Evolutionary conservation across 2,329 filamentous ascomycete species (phyloP).

Genomic region (Stromatinia cepivora): DNA sequence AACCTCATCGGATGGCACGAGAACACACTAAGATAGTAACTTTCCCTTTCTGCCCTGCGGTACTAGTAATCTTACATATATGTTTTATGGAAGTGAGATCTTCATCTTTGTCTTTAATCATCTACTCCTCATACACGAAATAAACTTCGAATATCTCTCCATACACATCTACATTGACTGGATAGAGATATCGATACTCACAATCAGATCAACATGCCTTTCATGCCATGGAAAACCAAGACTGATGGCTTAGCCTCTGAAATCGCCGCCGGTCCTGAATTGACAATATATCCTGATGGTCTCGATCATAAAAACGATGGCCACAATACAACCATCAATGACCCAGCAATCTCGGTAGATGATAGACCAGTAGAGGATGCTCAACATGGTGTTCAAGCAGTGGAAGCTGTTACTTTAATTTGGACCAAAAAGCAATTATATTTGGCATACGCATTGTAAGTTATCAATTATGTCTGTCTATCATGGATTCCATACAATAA

Average conservation of each 20-base stretch:
- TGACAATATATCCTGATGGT: background rate
- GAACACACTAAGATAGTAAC: background rate
- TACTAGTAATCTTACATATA: background rate
- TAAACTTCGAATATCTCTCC: background rate
- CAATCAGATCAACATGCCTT: background rate
- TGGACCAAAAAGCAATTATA: constrained; percentile 36
- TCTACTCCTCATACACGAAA: background rate
- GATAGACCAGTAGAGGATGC: constrained; percentile 28
- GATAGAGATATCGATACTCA: background rate
- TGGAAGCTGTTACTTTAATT: constrained; percentile 35
- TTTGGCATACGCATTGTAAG: constrained; percentile 34
- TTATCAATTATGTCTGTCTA: background rate
- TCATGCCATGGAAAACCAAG: constrained; percentile 10
- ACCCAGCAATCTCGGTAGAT: background rate
- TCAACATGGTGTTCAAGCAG: constrained; percentile 34
- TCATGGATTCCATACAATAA: background rate
- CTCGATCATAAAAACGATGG: constrained; percentile 14
- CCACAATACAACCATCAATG: background rate
- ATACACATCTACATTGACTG: background rate
- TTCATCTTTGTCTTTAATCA: background rate
- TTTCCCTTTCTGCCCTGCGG: background rate
- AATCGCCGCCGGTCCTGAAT: constrained; percentile 9
- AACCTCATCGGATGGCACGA: background rate
- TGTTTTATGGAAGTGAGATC: background rate
- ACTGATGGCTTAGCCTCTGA: constrained; percentile 13